These are phyloP conservation scores for Cryptococcus sp. DNA, from an alignment of 1,284 basidiomycete genomes.

Conservation along the genomic window DNA sequence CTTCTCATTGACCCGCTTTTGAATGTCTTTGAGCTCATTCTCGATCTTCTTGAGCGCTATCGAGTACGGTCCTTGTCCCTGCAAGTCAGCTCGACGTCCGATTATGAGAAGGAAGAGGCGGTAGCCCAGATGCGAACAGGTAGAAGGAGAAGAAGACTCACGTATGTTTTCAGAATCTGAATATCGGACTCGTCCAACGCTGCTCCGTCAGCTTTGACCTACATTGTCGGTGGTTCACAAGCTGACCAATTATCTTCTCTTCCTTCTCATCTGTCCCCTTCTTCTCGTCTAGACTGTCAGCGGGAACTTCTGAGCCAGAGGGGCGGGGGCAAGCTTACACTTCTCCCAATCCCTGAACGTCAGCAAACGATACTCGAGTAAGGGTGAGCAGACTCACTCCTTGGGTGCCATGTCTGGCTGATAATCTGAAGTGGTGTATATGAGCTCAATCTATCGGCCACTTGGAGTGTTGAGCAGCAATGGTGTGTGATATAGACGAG, in stretches of 20 bases:
- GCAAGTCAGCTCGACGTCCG: conserved; percentile 11
- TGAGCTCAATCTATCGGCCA: no score
- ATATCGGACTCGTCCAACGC: conserved; percentile 98
- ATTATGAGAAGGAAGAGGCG: not conserved
- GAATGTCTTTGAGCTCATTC: conserved; percentile 89
- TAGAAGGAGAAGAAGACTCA: conserved; percentile 44
- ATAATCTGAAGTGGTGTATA: not conserved
- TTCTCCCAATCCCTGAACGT: conserved; percentile 88
- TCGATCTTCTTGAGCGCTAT: conserved; percentile 82
- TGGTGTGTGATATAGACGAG: no score
- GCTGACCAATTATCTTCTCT: conserved; percentile 79
- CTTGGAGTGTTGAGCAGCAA: no score
- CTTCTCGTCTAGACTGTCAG: conserved; percentile 58
- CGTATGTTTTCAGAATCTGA: conserved; percentile 98
- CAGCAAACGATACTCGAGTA: conserved; percentile 7
- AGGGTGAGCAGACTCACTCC: conserved; percentile 48
- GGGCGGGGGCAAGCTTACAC: conserved; percentile 70
- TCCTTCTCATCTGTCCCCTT: conserved; percentile 73
- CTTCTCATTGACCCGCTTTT: conserved; percentile 95
- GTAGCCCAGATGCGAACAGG: not conserved
- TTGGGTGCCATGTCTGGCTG: conserved; percentile 68
- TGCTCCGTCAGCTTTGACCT: conserved; percentile 31
- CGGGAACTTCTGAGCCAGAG: not conserved
- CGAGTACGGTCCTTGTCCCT: conserved; percentile 99
- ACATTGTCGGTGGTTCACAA: not conserved